Evolutionary conservation across 1,284 basidiomycete genomes (phyloP).

Genomic region (Heterobasidion occidentale): DNA sequence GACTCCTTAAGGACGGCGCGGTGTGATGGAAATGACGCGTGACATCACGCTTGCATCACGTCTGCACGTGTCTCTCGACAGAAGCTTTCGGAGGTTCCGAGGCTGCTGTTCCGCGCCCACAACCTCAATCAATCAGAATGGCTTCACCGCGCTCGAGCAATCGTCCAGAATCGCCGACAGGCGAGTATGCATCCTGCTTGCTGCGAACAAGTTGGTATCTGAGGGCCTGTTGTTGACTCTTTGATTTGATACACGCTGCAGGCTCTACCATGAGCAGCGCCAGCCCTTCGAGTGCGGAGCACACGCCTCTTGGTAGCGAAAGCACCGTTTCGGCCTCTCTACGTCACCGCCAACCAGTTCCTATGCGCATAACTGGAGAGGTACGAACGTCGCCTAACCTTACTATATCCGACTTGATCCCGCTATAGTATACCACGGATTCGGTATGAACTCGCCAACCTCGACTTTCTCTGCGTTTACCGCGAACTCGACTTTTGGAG

Average conservation of each 20-base stretch:
- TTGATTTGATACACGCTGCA: not conserved
- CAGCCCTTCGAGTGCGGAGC: no score
- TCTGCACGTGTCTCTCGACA: no score
- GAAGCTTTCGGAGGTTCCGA: not conserved
- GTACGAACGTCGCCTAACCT: not conserved
- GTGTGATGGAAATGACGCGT: constrained; percentile 15
- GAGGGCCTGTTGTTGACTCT: no score
- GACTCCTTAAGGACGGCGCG: constrained; percentile 5
- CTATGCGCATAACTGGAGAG: not conserved
- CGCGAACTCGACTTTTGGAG: not conserved
- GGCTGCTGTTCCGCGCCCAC: not conserved
- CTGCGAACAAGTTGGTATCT: no score
- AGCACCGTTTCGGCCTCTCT: not conserved
- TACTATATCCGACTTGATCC: no score
- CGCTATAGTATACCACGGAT: not conserved
- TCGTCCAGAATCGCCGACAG: no score
- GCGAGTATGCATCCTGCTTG: no score
- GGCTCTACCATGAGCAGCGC: not conserved
- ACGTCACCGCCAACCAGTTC: not conserved
- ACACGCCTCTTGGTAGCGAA: no score
- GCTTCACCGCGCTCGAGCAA: not conserved
- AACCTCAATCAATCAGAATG: not conserved
- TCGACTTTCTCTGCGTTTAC: constrained; percentile 4
- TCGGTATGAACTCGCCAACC: not conserved
- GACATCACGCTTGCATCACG: constrained; percentile 11